These are phyloP conservation scores for Tilletia indica DNA, from an alignment of 1,284 basidiomycete species.

Conservation along the genomic window DNA sequence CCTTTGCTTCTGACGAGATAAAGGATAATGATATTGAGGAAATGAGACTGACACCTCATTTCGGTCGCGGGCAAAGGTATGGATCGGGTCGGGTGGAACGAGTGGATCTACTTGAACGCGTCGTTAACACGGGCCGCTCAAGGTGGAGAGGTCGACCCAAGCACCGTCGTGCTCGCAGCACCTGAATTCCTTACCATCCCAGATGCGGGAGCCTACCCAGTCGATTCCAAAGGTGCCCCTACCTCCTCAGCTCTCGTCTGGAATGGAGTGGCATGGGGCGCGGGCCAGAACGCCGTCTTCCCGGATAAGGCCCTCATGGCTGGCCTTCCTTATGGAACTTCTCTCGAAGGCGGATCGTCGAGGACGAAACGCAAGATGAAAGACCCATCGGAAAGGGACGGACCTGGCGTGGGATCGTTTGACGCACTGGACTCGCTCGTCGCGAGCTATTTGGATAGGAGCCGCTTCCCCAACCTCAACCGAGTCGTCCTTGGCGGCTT, in stretches of 20 bases:
- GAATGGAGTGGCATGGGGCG: constrained; percentile 38
- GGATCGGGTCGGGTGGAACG: constrained; percentile 29
- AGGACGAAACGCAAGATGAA: background rate
- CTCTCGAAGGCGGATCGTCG: background rate
- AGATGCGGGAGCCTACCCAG: constrained; percentile 44
- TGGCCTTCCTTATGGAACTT: background rate
- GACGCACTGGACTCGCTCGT: constrained; percentile 43
- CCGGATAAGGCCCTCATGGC: constrained; percentile 24
- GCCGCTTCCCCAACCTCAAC: constrained; percentile 40
- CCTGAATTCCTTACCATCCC: constrained; percentile 42
- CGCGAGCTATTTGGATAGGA: constrained; percentile 34
- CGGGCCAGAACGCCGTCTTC: constrained; percentile 33
- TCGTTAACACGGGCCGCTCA: constrained; percentile 32
- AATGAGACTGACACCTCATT: background rate
- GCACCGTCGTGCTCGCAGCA: constrained; percentile 45
- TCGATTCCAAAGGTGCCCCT: constrained; percentile 26
- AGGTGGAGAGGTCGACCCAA: constrained; percentile 34
- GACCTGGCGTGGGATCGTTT: constrained; percentile 28
- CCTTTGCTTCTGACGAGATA: too few relatives aligned
- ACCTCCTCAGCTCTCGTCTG: constrained; percentile 37
- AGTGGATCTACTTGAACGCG: constrained; percentile 45
- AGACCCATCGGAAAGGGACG: constrained; percentile 6
- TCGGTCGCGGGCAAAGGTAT: background rate
- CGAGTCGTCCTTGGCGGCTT: constrained; percentile 51
- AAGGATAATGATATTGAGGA: too few relatives aligned